Evolutionary conservation across 495 filamentous ascomycete species (phyloP), one percentile per base, ranked within the genome.

Genomic region (Penicillium fimorum): DNA sequence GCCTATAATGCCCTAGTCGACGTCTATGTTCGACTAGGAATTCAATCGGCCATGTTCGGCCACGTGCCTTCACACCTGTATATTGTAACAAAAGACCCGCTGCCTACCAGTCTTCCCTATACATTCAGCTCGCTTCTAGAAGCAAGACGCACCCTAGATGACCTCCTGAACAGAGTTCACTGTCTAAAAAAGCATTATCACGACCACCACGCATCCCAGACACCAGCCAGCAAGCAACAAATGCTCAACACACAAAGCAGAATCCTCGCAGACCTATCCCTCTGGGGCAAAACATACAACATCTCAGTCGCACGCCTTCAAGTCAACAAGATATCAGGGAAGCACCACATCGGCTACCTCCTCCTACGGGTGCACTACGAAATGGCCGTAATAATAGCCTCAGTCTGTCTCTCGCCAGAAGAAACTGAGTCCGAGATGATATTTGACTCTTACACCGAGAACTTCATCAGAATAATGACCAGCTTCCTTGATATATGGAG

Each of bases 361-460:
- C 50, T 84, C n/a, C 67, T 84, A 11, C 60, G 51, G 10, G 29
- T 70, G 6, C 78, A 80, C 56, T 68, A 80, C 58, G 67, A 60
- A 47, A 78, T 84, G 75, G 71, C 74, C 0, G 65, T 50, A 15
- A 76, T 84, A 53, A 81, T 81, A 70, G 51, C 58, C 5, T 65
- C 66, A 18, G 76, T 74, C 0, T 74, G 72, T 45, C 61, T 81
- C 3, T 62, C 50, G 1, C 35, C 35, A 38, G 48, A 55, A 7
- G 42, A 42, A 1, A 47, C 52, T 2, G 42, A 51, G 13, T 58
- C 70, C 20, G 76, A 82, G 64, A 63, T 57, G 20, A 60, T 66
- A 4, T 82, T 73, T 44, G 81, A 83, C 57, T 27, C 53, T 0
- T 65, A 76, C 41, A 77, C 73, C 0, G 25, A 54, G 3, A 43